phyloP scores from a whole-genome alignment of 1,284 basidiomycete genomes.

The Cutaneotrichosporon arboriforme region DNA sequence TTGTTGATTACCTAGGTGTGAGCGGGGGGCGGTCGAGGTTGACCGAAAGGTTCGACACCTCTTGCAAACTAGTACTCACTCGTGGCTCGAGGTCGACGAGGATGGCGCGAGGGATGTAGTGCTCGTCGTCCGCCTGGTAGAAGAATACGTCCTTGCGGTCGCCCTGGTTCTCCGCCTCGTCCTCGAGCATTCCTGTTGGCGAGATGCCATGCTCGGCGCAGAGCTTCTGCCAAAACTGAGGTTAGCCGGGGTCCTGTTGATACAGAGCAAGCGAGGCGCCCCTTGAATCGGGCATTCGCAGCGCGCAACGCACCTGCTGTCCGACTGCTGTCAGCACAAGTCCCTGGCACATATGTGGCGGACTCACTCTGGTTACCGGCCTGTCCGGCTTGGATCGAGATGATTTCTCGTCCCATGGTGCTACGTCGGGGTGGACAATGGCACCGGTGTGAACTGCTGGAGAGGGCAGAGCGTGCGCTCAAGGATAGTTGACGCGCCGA shows the following conservation, averaged over 20 bases:
- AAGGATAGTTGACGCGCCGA: too few relatives aligned
- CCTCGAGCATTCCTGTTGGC: conserved; percentile 85
- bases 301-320: conserved; percentile 13
- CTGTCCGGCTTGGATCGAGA: conserved; percentile 66
- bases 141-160: conserved; percentile 99
- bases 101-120: conserved; percentile 96
- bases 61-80: conserved; percentile 53
- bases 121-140: conserved; percentile 99
- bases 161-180: conserved; percentile 80
- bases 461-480: background rate
- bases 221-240: conserved; percentile 83
- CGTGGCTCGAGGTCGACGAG: conserved; percentile 96
- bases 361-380: conserved; percentile 86
- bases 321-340: conserved; percentile 14
- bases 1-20: conserved; percentile 83
- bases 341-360: conserved; percentile 12
- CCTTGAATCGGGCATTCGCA: too few relatives aligned
- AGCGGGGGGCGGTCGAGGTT: too few relatives aligned
- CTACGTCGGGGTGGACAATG: background rate
- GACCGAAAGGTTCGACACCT: too few relatives aligned
- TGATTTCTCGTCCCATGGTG: conserved; percentile 49
- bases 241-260: background rate
- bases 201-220: conserved; percentile 95
- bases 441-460: too few relatives aligned
- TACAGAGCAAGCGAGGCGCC: background rate